phyloP scores from a whole-genome alignment of 176 grass and related monocot species.

The Tillandsia fasciculata region DNA sequence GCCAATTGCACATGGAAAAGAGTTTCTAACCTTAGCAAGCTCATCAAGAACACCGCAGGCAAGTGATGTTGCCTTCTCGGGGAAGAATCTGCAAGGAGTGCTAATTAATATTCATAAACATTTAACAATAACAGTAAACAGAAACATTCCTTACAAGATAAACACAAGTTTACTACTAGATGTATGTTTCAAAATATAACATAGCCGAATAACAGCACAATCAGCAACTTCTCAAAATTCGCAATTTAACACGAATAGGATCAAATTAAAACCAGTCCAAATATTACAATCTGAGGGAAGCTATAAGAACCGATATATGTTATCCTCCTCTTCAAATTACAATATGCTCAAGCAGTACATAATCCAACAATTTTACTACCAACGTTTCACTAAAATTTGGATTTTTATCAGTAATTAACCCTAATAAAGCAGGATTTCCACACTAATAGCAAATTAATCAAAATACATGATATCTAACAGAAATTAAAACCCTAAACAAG shows the following conservation, averaged over 20 bases:
- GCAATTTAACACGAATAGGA: too few relatives aligned
- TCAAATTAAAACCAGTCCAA: too few relatives aligned
- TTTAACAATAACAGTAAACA: not conserved
- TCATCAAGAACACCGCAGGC: slow-evolving; percentile 63
- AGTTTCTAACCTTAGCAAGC: slow-evolving; percentile 49
- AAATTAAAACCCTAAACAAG: not conserved
- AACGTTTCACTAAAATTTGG: not conserved
- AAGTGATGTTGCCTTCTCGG: slow-evolving; percentile 66
- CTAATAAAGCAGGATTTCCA: not conserved
- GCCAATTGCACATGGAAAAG: slow-evolving; percentile 1
- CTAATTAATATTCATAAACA: not conserved
- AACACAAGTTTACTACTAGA: not conserved
- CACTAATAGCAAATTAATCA: not conserved
- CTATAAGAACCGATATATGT: too few relatives aligned
- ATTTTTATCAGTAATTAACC: not conserved
- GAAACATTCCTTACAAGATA: not conserved
- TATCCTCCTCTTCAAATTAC: too few relatives aligned
- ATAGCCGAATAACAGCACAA: too few relatives aligned
- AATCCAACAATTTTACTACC: not conserved
- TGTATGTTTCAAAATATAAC: not conserved
- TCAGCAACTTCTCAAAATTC: too few relatives aligned
- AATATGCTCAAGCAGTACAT: not conserved
- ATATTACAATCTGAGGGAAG: too few relatives aligned
- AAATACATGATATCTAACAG: not conserved
- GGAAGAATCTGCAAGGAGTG: slow-evolving; percentile 58